Conservation (phyloP, 2,329 filamentous ascomycete genomes). For the Colletotrichum gigasporum region DNA sequence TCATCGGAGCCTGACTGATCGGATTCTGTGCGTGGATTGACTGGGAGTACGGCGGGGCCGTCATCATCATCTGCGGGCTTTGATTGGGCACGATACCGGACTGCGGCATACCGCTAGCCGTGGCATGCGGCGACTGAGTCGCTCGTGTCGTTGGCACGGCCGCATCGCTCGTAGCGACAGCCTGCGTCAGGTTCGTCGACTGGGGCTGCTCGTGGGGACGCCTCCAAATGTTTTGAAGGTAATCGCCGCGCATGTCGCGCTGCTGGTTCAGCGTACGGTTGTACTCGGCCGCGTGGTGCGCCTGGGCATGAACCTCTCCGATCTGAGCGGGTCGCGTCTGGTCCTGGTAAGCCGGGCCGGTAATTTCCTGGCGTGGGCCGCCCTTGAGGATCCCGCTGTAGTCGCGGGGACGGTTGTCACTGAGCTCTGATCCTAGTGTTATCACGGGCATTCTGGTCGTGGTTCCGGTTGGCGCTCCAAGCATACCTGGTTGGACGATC, state of each 20-base stretch:
- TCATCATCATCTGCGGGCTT: slow-evolving; percentile 74
- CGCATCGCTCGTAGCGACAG: slow-evolving; percentile 54
- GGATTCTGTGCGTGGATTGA: slow-evolving; percentile 76
- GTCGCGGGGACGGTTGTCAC: slow-evolving; percentile 80
- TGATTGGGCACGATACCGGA: slow-evolving; percentile 68
- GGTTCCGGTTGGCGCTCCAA: slow-evolving; percentile 69
- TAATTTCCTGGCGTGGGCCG: slow-evolving; percentile 88
- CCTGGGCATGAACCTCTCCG: slow-evolving; percentile 84
- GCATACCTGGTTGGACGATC: slow-evolving; percentile 77
- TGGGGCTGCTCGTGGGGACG: slow-evolving; percentile 81
- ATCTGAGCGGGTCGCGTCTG: slow-evolving; percentile 80
- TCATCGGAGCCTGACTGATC: slow-evolving; percentile 76
- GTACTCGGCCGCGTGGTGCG: slow-evolving; percentile 88
- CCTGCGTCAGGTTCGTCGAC: slow-evolving; percentile 56
- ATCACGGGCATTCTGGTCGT: slow-evolving; percentile 84
- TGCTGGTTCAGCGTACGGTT: slow-evolving; percentile 86
- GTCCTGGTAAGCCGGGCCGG: slow-evolving; percentile 88
- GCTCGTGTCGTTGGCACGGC: slow-evolving; percentile 60
- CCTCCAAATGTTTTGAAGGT: slow-evolving; percentile 83
- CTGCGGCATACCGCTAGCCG: slow-evolving; percentile 63
- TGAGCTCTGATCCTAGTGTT: slow-evolving; percentile 80
- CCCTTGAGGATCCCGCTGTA: slow-evolving; percentile 81
- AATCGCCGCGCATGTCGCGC: slow-evolving; percentile 81
- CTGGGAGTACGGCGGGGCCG: slow-evolving; percentile 73
- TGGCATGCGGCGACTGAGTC: slow-evolving; percentile 66